These are phyloP conservation scores for Coemansia sp. DNA, from an alignment of 192 early-diverging fungal species.

Conservation along the genomic window DNA sequence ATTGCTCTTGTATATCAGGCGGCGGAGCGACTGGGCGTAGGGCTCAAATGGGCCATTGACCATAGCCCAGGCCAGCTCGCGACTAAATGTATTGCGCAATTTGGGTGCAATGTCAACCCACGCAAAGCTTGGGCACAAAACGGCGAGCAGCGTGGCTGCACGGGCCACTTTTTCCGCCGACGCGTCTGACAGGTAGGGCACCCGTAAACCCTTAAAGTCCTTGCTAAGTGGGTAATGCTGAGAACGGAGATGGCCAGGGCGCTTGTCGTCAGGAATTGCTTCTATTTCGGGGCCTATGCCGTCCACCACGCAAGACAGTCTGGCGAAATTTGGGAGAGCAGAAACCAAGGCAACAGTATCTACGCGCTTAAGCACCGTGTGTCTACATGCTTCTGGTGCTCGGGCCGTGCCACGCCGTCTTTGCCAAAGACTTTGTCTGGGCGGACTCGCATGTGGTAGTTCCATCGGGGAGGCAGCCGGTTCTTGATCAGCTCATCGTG, in stretches of 20 bases:
- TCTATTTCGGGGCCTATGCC: not conserved
- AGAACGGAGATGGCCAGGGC: not conserved
- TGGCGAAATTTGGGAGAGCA: not conserved
- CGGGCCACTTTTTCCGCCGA: not conserved
- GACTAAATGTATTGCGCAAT: not conserved
- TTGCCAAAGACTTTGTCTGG: constrained; percentile 38
- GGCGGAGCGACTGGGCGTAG: not conserved
- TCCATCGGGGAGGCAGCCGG: constrained; percentile 32
- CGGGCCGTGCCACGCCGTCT: constrained; percentile 21
- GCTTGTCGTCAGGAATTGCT: not conserved
- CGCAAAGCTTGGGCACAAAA: not conserved
- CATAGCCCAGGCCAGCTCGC: not conserved
- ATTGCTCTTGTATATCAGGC: not conserved
- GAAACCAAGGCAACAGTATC: not conserved
- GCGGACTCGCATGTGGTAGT: constrained; percentile 30
- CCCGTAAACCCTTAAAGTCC: not conserved
- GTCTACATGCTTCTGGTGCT: not conserved
- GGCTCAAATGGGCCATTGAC: not conserved
- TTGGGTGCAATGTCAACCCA: not conserved
- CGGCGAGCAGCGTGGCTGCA: not conserved
- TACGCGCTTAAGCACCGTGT: not conserved
- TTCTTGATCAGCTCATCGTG: constrained; percentile 35
- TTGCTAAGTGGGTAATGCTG: not conserved
- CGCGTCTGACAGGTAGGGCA: not conserved
- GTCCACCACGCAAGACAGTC: not conserved